phyloP scores from a whole-genome alignment of 306 rosid genomes.

The Inga laurina region DNA sequence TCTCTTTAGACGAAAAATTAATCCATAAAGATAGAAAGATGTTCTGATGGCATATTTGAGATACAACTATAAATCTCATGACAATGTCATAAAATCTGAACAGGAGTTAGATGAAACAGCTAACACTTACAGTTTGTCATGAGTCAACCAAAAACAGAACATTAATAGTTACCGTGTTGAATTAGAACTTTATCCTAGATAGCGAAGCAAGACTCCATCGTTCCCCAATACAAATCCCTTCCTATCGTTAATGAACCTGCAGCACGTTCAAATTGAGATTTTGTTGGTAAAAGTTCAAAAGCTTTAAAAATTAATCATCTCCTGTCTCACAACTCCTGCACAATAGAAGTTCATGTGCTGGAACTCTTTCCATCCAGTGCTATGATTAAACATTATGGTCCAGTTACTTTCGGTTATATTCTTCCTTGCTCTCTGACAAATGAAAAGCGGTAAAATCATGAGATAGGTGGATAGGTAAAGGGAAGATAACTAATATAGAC shows the following conservation, averaged over 20 bases:
- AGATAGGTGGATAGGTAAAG: slow-evolving; percentile 5
- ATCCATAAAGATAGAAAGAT: background rate
- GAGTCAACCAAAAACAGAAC: slow-evolving; percentile 20
- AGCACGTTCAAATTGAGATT: slow-evolving; percentile 12
- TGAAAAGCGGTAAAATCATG: background rate
- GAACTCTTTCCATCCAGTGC: background rate
- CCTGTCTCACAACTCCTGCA: slow-evolving; percentile 14
- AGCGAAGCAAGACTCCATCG: slow-evolving; percentile 93
- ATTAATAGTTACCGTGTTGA: slow-evolving; percentile 45
- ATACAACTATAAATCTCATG: slow-evolving; percentile 16
- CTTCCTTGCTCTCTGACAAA: background rate
- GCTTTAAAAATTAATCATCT: slow-evolving; percentile 7
- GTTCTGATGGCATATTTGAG: background rate
- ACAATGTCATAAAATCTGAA: background rate
- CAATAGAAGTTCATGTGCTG: background rate
- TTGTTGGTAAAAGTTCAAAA: slow-evolving; percentile 2
- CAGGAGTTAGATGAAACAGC: slow-evolving; percentile 21
- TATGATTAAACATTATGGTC: slow-evolving; percentile 7
- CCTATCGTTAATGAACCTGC: slow-evolving; percentile 83
- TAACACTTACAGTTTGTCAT: slow-evolving; percentile 20
- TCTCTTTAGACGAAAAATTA: background rate
- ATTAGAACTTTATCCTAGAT: slow-evolving; percentile 68
- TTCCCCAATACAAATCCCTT: slow-evolving; percentile 95
- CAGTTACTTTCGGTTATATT: background rate
- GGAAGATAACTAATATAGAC: background rate